Percentiles rank a stretch among this genome's conserved stretches.
Conservation (phyloP, 768 basidiomycete genomes). For the Leccinum boreale region DNA sequence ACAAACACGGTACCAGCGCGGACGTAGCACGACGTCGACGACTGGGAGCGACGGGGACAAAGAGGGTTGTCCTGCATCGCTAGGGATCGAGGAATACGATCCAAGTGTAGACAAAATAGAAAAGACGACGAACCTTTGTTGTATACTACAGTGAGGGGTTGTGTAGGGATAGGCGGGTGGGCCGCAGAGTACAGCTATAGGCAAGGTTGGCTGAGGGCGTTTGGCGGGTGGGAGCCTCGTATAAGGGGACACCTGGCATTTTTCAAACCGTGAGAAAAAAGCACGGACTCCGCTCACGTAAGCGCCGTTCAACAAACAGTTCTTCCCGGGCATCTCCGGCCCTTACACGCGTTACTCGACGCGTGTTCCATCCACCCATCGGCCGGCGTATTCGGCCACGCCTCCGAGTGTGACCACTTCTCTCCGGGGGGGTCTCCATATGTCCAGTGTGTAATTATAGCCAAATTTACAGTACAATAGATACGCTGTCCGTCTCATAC, state of each 20-base stretch:
- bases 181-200: slow-evolving; percentile 35
- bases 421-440: slow-evolving; percentile 11
- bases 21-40: slow-evolving; percentile 27
- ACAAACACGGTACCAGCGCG: slow-evolving; percentile 29
- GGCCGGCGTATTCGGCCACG: slow-evolving; percentile 23
- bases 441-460: slow-evolving; percentile 16
- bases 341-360: slow-evolving; percentile 12
- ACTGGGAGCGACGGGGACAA: slow-evolving; percentile 7
- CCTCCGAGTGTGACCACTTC: slow-evolving; percentile 9
- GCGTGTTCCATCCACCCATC: background rate
- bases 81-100: slow-evolving; percentile 25
- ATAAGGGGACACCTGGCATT: slow-evolving; percentile 30
- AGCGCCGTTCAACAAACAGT: slow-evolving; percentile 32
- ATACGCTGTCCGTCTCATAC: slow-evolving; percentile 9
- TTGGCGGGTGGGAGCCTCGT: slow-evolving; percentile 38
- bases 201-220: slow-evolving; percentile 36
- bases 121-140: slow-evolving; percentile 26
- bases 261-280: slow-evolving; percentile 33
- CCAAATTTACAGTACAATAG: slow-evolving; percentile 16
- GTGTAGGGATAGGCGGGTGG: slow-evolving; percentile 31
- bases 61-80: slow-evolving; percentile 14
- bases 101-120: slow-evolving; percentile 18
- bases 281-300: slow-evolving; percentile 36
- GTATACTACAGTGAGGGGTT: slow-evolving; percentile 26
- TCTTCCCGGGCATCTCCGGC: slow-evolving; percentile 23